Base-by-base conservation (phyloP, 2,329 filamentous ascomycete species). In the Alternaria ventricosa region DNA sequence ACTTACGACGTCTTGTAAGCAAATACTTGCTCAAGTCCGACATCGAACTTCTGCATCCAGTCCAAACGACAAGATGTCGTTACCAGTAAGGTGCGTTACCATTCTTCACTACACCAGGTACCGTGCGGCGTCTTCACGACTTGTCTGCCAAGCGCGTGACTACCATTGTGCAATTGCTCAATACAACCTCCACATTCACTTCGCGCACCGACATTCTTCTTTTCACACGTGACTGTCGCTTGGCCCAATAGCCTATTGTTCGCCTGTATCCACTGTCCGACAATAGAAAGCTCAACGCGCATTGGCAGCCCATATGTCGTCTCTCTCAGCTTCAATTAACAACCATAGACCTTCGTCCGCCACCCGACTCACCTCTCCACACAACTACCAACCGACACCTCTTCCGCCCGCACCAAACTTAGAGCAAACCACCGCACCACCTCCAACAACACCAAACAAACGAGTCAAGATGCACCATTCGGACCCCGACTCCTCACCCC, bases 51-150 rank as follows among this genome's bases (percentile, higher is more conserved):
- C 4, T 25, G 11, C 36, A 30, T n/a, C 13, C 13, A 15, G 18
- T 23, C 43, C 15, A 2, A 28, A 20, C 27, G 49, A 30, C 60
- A 64, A n/a, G n/a, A 75, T 75, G 74, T 74, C 72, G 56, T 70
- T 75, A 15, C 70, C 73, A 15, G 66, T 73, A 45, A 69, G 68
- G 73, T 76, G 71, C 55, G 74, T 75, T 41, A 36, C 43, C 4
- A 12, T 33, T 36, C 43, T 43, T 55, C 51, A 60, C 30, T 18
- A 20, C 58, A 25, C 18, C 22, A 20, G 22, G 13, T 51, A 12
- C 45, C 15, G 12, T 15, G 28, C 12, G 5, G 18, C 27, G n/a
- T 41, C 36, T 41, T 41, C 8, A 41, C 36, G n/a, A 41, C 4
- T 49, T 18, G 23, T 8, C 46, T 56, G 25, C 27, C 36, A 43